Percentiles rank a stretch among this genome's conserved stretches.
phyloP scores from a whole-genome alignment of 2,329 filamentous ascomycete genomes.

The Diaporthe ilicicola region DNA sequence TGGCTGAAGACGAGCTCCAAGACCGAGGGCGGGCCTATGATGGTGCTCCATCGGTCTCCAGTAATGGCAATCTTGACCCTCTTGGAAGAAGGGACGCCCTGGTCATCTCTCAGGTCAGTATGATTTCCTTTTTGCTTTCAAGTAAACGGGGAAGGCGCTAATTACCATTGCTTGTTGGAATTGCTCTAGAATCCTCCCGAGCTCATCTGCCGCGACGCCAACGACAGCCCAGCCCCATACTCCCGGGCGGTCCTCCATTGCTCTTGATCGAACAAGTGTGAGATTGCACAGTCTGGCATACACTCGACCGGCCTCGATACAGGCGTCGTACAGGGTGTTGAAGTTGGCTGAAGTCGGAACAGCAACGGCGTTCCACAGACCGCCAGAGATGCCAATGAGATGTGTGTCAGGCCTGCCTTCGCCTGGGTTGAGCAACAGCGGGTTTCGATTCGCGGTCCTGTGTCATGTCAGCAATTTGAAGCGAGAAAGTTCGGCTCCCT shows the following conservation, averaged over 20 bases:
- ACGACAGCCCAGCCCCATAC: conserved; percentile 16
- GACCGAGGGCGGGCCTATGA: conserved; percentile 12
- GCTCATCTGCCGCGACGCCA: not conserved
- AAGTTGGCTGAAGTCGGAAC: conserved; percentile 15
- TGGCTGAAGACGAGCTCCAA: conserved; percentile 9
- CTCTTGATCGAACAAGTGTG: conserved; percentile 8
- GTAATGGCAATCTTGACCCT: conserved; percentile 13
- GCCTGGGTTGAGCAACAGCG: conserved; percentile 5
- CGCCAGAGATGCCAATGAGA: conserved; percentile 9
- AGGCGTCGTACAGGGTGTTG: not conserved
- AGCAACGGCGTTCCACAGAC: conserved; percentile 5
- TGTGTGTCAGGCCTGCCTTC: not conserved
- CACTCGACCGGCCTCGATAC: conserved; percentile 7
- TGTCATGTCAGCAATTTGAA: not conserved
- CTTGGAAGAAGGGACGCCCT: conserved; percentile 9
- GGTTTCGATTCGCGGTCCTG: conserved; percentile 6
- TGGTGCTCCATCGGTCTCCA: conserved; percentile 16
- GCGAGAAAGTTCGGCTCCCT: not conserved
- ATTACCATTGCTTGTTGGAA: conserved; percentile 11
- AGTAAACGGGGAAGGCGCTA: not conserved
- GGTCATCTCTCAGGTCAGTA: not conserved
- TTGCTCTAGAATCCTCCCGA: not conserved
- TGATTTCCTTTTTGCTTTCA: not conserved
- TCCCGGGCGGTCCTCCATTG: conserved; percentile 7
- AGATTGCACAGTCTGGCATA: conserved; percentile 9